phyloP scores from a whole-genome alignment of 2,329 filamentous ascomycete species.

The Pestalotiopsis sp. region DNA sequence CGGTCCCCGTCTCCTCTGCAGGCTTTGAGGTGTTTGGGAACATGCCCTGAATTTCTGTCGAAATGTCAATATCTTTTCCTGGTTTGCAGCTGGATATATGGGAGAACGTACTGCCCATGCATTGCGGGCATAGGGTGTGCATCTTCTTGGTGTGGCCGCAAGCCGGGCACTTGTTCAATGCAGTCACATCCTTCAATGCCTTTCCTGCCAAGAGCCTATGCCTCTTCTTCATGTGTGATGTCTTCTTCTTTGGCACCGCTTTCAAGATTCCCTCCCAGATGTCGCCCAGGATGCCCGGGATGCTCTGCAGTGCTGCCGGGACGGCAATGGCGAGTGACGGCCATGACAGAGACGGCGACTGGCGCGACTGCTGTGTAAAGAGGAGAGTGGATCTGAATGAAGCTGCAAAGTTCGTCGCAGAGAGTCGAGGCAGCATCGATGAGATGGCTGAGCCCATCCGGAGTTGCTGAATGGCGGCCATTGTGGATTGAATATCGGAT shows the following conservation, averaged over 20 bases:
- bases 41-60: conserved; percentile 48
- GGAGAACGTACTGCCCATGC: conserved; percentile 72
- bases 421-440: conserved; percentile 60
- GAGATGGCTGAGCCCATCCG: conserved; percentile 42
- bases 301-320: conserved; percentile 62
- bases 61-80: conserved; percentile 20
- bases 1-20: conserved; percentile 1
- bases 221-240: conserved; percentile 93
- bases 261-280: conserved; percentile 93
- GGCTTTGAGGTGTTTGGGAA: conserved; percentile 39
- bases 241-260: conserved; percentile 98
- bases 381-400: conserved; percentile 46
- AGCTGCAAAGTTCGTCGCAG: conserved; percentile 42
- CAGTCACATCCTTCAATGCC: conserved; percentile 86
- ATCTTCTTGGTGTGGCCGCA: conserved; percentile 88
- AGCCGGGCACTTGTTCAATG: conserved; percentile 84
- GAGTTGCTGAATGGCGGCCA: conserved; percentile 48
- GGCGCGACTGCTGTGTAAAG: conserved; percentile 42
- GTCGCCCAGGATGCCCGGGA: conserved; percentile 73
- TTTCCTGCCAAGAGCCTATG: conserved; percentile 95
- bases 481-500: conserved; percentile 29
- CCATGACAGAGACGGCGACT: conserved; percentile 46
- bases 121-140: conserved; percentile 86
- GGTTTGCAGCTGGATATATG: conserved; percentile 10
- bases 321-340: conserved; percentile 60